These are phyloP conservation scores for Solanum rostratum DNA, from an alignment of 257 asterid species.

Conservation along the genomic window DNA sequence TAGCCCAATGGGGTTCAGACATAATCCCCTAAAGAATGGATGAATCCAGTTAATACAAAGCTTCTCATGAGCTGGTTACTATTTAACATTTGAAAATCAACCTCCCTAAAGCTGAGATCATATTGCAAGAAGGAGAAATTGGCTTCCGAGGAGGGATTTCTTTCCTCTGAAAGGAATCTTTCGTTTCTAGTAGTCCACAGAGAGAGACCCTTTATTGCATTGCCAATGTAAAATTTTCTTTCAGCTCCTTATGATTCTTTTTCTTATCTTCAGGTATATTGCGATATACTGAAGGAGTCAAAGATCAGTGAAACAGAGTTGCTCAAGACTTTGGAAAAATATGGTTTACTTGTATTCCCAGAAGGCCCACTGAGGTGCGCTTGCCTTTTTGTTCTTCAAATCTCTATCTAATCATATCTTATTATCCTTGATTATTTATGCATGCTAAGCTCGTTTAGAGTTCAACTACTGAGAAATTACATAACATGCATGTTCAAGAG, in stretches of 20 bases:
- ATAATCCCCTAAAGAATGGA: not conserved
- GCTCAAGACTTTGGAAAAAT: slow-evolving; percentile 44
- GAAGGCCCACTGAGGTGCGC: slow-evolving; percentile 65
- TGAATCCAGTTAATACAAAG: not conserved
- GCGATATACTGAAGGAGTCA: slow-evolving; percentile 38
- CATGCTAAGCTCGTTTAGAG: not conserved
- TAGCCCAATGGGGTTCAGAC: not conserved
- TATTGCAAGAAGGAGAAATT: not conserved
- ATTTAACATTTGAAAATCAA: not conserved
- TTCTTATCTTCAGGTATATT: slow-evolving; percentile 43
- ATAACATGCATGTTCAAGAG: not conserved
- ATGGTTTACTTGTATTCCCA: slow-evolving; percentile 48
- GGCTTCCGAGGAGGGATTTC: not conserved
- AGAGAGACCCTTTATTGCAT: not conserved
- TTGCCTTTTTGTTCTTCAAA: not conserved
- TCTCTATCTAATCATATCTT: not conserved
- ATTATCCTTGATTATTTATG: not conserved
- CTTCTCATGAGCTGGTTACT: not conserved
- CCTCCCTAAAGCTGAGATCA: not conserved
- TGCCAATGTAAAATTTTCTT: not conserved
- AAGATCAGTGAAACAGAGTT: slow-evolving; percentile 42
- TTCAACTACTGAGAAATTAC: not conserved
- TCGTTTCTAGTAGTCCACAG: not conserved
- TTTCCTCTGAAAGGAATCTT: not conserved
- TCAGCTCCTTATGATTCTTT: not conserved